phyloP scores from a whole-genome alignment of 176 grass and related monocot genomes.

The Lolium multiflorum region DNA sequence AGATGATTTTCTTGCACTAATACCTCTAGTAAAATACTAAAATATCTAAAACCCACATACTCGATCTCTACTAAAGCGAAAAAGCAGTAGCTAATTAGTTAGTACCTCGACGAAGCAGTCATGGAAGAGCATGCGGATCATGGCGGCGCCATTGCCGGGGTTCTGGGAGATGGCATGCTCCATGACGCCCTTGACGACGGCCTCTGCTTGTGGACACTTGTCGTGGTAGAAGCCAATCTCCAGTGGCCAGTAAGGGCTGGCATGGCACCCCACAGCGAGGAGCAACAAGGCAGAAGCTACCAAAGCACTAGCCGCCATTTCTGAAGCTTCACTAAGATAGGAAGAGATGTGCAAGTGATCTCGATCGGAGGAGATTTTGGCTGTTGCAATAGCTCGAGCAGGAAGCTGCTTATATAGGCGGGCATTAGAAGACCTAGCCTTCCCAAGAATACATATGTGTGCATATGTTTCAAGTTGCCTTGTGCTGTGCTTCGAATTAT shows the following conservation, averaged over 20 bases:
- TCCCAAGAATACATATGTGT: not conserved
- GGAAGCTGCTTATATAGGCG: conserved; percentile 1
- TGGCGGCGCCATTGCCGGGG: conserved; percentile 46
- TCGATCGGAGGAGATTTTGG: not conserved
- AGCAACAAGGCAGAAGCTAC: not conserved
- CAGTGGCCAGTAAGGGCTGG: conserved; percentile 24
- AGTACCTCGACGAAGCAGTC: conserved; percentile 69
- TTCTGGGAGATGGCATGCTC: not conserved
- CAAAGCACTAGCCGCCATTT: not conserved
- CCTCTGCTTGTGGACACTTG: not conserved
- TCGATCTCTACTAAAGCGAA: not conserved
- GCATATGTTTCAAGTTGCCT: not conserved
- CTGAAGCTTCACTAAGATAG: not conserved
- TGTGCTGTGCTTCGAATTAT: not conserved
- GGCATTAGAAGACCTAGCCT: not conserved
- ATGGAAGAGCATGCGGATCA: conserved; percentile 65
- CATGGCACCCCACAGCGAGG: conserved; percentile 14
- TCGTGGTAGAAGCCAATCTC: conserved; percentile 12
- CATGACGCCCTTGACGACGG: conserved; percentile 18
- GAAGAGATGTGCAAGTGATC: not conserved
- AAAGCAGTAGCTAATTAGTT: not conserved
- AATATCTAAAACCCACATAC: not conserved
- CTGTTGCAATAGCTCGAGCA: not conserved
- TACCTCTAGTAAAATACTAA: not conserved
- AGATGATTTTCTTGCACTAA: not conserved